A percentile compares a stretch with the other conserved stretches of the same genome.
Conservation (phyloP, 192 early-diverging fungal genomes). For the Mortierella antarctica region DNA sequence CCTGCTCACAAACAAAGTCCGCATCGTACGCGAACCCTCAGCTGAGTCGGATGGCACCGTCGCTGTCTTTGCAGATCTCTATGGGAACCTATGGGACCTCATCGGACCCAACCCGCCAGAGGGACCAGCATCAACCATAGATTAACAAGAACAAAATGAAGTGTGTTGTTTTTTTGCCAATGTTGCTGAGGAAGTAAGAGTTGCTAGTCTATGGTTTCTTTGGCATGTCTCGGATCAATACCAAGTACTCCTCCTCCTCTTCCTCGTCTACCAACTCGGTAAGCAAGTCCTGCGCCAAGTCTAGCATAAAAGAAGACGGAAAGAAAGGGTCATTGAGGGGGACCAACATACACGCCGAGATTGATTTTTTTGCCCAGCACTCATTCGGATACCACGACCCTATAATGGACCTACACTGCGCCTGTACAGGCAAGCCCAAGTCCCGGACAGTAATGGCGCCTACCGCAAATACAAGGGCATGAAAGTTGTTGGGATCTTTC, state of each 20-base stretch:
- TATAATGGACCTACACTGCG: slow-evolving; percentile 10
- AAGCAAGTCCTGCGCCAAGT: slow-evolving; percentile 19
- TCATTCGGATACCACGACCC: neutral
- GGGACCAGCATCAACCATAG: no score
- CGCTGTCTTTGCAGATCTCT: slow-evolving; percentile 16
- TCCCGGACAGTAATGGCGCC: slow-evolving; percentile 16
- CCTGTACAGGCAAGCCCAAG: slow-evolving; percentile 7
- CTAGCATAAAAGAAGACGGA: neutral
- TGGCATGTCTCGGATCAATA: neutral
- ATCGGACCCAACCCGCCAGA: neutral
- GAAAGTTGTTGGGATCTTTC: slow-evolving; percentile 10
- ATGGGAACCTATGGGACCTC: slow-evolving; percentile 21
- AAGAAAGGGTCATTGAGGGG: neutral
- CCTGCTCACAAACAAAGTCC: slow-evolving; percentile 7
- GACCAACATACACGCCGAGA: neutral
- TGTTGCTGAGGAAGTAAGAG: no score
- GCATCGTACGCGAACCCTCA: neutral
- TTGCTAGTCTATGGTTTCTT: neutral
- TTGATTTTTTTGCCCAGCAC: neutral
- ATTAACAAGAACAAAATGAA: no score
- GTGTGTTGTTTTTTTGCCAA: no score
- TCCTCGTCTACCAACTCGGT: slow-evolving; percentile 15
- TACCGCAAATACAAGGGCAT: slow-evolving; percentile 16
- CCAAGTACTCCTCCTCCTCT: slow-evolving; percentile 15
- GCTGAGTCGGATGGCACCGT: slow-evolving; percentile 9